phyloP scores from a whole-genome alignment of 2,329 filamentous ascomycete species.

The Talaromyces sp. region DNA sequence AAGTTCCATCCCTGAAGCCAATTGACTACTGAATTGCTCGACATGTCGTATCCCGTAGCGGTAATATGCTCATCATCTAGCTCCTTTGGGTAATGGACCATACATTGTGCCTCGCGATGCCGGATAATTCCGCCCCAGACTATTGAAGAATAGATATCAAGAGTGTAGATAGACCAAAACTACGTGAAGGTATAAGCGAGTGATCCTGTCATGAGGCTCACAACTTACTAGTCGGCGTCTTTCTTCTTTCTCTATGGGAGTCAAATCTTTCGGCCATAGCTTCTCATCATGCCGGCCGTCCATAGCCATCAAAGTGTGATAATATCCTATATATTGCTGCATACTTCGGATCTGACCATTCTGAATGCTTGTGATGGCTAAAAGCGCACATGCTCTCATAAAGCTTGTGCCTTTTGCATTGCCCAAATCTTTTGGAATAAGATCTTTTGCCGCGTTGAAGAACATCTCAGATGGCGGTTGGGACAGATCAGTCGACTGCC shows the following conservation, averaged over 20 bases:
- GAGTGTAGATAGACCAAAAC: conserved; percentile 58
- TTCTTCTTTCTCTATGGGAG: conserved; percentile 48
- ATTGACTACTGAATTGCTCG: conserved; percentile 22
- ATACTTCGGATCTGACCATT: conserved; percentile 49
- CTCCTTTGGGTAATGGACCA: conserved; percentile 50
- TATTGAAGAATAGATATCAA: conserved; percentile 55
- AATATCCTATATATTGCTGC: conserved; percentile 52
- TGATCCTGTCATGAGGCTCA: too few relatives aligned
- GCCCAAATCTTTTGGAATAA: background rate
- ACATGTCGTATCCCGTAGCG: conserved; percentile 26
- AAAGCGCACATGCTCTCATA: conserved; percentile 40
- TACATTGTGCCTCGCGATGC: conserved; percentile 46
- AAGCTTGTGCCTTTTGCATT: background rate
- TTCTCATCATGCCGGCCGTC: conserved; percentile 53
- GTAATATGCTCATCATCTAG: conserved; percentile 48
- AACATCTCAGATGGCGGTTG: conserved; percentile 1
- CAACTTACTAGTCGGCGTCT: conserved; percentile 45
- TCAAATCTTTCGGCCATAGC: conserved; percentile 50
- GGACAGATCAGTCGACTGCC: background rate
- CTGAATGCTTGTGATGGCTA: conserved; percentile 53
- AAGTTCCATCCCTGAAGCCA: conserved; percentile 60
- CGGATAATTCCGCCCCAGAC: conserved; percentile 51
- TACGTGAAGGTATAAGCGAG: background rate
- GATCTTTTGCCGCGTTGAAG: conserved; percentile 2
- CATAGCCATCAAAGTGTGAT: conserved; percentile 50